phyloP scores from a whole-genome alignment of 805 yeast species.

The Barnettozyma siamensis region DNA sequence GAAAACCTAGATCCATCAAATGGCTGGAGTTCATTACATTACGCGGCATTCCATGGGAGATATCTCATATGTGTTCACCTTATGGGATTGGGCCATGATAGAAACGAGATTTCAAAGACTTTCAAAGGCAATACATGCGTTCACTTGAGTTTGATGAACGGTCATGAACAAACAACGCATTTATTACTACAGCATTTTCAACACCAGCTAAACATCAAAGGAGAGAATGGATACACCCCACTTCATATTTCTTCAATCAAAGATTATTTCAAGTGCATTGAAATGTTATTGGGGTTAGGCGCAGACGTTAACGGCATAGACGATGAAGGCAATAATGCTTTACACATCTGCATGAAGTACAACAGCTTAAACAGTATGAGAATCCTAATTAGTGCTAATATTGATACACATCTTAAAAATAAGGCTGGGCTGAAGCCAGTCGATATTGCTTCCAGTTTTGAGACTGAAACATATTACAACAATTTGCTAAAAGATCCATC shows the following conservation, averaged over 20 bases:
- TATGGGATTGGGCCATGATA: conserved; percentile 52
- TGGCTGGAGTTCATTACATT: conserved; percentile 84
- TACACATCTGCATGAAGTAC: conserved; percentile 75
- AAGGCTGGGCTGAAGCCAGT: conserved; percentile 59
- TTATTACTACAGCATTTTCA: conserved; percentile 63
- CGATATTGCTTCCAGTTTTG: conserved; percentile 52
- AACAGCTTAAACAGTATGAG: conserved; percentile 56
- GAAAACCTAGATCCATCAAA: conserved; percentile 61
- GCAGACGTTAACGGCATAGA: conserved; percentile 74
- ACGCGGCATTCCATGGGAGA: conserved; percentile 70
- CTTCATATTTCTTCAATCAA: conserved; percentile 60
- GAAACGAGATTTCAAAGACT: conserved; percentile 42
- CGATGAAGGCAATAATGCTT: conserved; percentile 69
- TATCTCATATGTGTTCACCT: conserved; percentile 60
- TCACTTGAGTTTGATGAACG: conserved; percentile 60
- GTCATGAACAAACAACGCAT: conserved; percentile 69
- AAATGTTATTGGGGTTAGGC: conserved; percentile 62
- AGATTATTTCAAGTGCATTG: conserved; percentile 59
- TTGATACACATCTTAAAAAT: conserved; percentile 45
- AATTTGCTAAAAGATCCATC: conserved; percentile 7
- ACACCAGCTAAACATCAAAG: conserved; percentile 43
- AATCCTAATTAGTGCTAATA: conserved; percentile 43
- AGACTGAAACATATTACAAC: conserved; percentile 39
- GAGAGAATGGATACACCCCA: conserved; percentile 49
- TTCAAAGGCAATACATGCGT: conserved; percentile 59